Conservation (phyloP, 148 eudicot species). For the Tetragonia tetragonoides region DNA sequence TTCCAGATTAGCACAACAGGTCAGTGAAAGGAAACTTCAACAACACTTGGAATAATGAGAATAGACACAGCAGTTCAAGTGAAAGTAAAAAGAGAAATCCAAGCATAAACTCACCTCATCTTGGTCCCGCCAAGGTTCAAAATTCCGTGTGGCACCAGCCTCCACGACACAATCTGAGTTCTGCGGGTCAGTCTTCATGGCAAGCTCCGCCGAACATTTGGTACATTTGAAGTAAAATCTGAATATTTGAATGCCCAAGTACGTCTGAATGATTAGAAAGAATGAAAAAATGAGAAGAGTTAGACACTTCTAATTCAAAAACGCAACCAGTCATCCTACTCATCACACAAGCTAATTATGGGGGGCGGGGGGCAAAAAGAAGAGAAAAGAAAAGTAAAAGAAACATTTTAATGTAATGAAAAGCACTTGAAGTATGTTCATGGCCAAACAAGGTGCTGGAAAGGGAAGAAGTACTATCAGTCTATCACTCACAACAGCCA, state of each 20-base stretch:
- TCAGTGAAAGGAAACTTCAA: neutral
- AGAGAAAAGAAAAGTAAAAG: neutral
- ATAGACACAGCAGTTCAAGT: neutral
- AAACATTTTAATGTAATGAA: neutral
- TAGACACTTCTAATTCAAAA: neutral
- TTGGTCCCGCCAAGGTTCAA: conserved; percentile 89
- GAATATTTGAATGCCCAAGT: conserved; percentile 84
- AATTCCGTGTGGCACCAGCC: conserved; percentile 80
- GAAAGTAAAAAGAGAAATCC: neutral
- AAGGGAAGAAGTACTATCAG: neutral
- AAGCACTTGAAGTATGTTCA: neutral
- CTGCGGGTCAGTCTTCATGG: conserved; percentile 85
- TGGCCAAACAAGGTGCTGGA: neutral
- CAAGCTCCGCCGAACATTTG: conserved; percentile 78
- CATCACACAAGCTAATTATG: too few species aligned
- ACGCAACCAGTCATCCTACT: neutral
- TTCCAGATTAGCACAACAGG: neutral
- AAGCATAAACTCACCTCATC: conserved; percentile 57
- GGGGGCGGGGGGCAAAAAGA: too few species aligned
- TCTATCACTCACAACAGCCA: neutral
- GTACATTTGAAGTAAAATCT: conserved; percentile 92
- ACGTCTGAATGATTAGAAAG: conserved; percentile 51
- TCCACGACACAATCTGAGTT: conserved; percentile 89
- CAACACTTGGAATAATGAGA: neutral
- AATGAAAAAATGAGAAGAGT: neutral